Evolutionary conservation across 257 asterid species (phyloP).

Genomic region (Coffea canephora): DNA sequence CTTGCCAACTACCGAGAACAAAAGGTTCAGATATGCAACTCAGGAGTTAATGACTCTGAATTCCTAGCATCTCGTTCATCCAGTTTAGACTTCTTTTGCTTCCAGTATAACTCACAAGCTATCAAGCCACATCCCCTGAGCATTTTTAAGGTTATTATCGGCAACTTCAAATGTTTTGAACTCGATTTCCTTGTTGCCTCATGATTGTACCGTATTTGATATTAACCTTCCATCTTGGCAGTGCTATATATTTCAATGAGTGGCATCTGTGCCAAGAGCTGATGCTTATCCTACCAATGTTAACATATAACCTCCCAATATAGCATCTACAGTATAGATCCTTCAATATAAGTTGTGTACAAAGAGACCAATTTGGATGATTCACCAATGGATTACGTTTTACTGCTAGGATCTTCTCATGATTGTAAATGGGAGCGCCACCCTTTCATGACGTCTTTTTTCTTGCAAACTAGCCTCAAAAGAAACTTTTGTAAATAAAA

Average conservation of each 20-base stretch:
- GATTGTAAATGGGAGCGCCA: not conserved
- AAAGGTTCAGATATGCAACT: not conserved
- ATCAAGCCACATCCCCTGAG: not conserved
- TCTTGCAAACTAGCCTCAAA: no score
- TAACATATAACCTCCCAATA: not conserved
- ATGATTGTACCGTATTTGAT: not conserved
- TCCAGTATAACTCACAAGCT: not conserved
- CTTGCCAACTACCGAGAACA: not conserved
- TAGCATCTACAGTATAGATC: not conserved
- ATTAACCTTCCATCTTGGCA: not conserved
- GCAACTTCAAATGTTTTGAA: not conserved
- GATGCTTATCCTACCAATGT: not conserved
- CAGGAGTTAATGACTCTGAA: not conserved
- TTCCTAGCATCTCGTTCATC: not conserved
- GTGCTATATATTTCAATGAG: not conserved
- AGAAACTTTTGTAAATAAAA: no score
- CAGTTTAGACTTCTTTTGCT: not conserved
- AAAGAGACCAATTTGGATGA: not conserved
- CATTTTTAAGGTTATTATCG: not conserved
- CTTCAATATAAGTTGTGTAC: not conserved
- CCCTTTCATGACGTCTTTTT: no score
- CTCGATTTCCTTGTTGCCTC: not conserved
- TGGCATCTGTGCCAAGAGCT: not conserved
- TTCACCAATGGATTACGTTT: not conserved
- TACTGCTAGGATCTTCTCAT: not conserved